phyloP scores from a whole-genome alignment of 2,329 filamentous ascomycete genomes.

The Coniochaeta sp. region DNA sequence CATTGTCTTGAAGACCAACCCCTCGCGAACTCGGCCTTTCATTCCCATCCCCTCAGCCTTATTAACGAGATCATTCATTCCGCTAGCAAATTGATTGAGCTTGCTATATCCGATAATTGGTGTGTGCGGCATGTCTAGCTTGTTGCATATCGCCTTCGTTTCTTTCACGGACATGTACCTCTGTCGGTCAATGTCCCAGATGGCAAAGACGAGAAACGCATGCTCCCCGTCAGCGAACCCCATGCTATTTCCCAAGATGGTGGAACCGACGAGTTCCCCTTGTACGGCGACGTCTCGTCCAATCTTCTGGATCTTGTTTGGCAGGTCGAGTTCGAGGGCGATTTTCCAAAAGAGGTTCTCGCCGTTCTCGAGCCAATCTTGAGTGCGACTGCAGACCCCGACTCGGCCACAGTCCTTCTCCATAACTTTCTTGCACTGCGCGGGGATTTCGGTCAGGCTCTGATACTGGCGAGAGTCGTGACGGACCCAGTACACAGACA shows the following conservation, averaged over 20 bases:
- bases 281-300: slow-evolving; percentile 18
- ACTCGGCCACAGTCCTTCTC: slow-evolving; percentile 6
- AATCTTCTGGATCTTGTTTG: slow-evolving; percentile 11
- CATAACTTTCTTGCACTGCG: background rate
- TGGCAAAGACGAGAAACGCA: slow-evolving; percentile 17
- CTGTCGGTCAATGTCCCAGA: slow-evolving; percentile 17
- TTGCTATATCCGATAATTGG: slow-evolving; percentile 9
- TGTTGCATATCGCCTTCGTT: slow-evolving; percentile 6
- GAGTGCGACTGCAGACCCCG: slow-evolving; percentile 13
- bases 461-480: slow-evolving; percentile 12
- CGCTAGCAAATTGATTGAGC: slow-evolving; percentile 7
- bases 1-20: slow-evolving; percentile 18
- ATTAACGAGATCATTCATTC: slow-evolving; percentile 14
- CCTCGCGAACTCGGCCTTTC: slow-evolving; percentile 17
- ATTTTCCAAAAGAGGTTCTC: slow-evolving; percentile 15
- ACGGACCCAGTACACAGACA: slow-evolving; percentile 19
- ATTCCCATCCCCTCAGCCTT: slow-evolving; percentile 18
- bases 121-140: slow-evolving; percentile 13
- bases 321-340: slow-evolving; percentile 13
- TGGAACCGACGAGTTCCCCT: slow-evolving; percentile 20
- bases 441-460: slow-evolving; percentile 9
- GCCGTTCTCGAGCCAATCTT: slow-evolving; percentile 11
- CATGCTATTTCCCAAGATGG: slow-evolving; percentile 18
- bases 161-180: slow-evolving; percentile 7
- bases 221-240: slow-evolving; percentile 14